Evolutionary conservation across 768 basidiomycete species (phyloP).

Genomic region (Peribolospora baueri): DNA sequence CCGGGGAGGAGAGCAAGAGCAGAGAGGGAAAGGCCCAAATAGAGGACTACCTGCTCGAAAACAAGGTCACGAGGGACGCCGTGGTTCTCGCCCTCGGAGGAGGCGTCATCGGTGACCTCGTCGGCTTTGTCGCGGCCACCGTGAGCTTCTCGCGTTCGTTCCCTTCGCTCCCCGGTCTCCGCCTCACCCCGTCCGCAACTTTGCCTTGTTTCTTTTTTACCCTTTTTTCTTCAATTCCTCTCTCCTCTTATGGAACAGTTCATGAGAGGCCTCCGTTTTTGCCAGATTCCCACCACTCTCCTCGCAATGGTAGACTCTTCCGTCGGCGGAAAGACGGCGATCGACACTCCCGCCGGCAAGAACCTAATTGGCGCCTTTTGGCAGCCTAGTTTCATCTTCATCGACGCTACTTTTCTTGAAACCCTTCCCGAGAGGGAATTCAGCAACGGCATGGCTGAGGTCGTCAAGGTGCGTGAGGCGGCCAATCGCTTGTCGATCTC

Average conservation of each 20-base stretch:
- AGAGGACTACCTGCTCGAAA: slow-evolving; percentile 71
- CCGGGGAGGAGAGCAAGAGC: slow-evolving; percentile 82
- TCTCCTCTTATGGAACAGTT: slow-evolving; percentile 22
- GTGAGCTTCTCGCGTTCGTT: slow-evolving; percentile 21
- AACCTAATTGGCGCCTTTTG: slow-evolving; percentile 96
- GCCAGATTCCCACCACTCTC: slow-evolving; percentile 87
- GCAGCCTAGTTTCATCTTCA: slow-evolving; percentile 94
- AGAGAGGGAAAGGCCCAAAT: slow-evolving; percentile 74
- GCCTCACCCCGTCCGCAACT: background rate
- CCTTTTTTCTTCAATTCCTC: background rate
- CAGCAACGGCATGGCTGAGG: slow-evolving; percentile 97
- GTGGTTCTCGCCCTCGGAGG: slow-evolving; percentile 85
- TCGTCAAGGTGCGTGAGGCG: slow-evolving; percentile 50
- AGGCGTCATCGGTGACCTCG: slow-evolving; percentile 87
- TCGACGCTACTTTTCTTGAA: slow-evolving; percentile 85
- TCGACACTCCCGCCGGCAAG: slow-evolving; percentile 93
- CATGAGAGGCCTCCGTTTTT: slow-evolving; percentile 89
- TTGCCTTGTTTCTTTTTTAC: background rate
- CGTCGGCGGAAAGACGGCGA: slow-evolving; percentile 96
- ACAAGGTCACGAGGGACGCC: slow-evolving; percentile 76
- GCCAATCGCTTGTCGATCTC: too few species aligned
- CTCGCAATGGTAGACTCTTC: slow-evolving; percentile 97
- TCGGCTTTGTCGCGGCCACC: slow-evolving; percentile 89
- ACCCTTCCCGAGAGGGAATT: slow-evolving; percentile 79
- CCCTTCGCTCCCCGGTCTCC: background rate